These are phyloP conservation scores for Aspergillus homomorphus DNA, from an alignment of 495 filamentous ascomycete species.

Conservation along the genomic window DNA sequence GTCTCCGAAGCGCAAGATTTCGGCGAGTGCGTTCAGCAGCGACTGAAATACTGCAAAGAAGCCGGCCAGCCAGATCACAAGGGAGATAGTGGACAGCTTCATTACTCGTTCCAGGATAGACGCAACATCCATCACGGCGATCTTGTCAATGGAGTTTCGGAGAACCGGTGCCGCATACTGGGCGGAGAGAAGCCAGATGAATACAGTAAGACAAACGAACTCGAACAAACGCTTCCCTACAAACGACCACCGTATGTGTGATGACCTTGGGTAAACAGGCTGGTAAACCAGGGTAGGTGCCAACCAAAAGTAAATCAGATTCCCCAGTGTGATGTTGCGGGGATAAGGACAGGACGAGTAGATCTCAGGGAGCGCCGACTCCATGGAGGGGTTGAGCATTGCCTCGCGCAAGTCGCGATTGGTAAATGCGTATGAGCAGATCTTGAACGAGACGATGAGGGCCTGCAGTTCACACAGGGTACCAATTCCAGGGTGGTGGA, in stretches of 20 bases:
- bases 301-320: conserved; percentile 94
- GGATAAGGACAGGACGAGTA: conserved; percentile 88
- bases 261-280: conserved; percentile 84
- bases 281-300: conserved; percentile 96
- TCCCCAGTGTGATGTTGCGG: conserved; percentile 78
- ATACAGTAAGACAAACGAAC: conserved; percentile 66
- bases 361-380: conserved; percentile 66
- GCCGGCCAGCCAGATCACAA: conserved; percentile 93
- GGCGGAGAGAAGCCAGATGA: conserved; percentile 89
- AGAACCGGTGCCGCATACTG: conserved; percentile 92
- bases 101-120: conserved; percentile 85
- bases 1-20: conserved; percentile 86
- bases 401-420: conserved; percentile 93
- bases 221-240: conserved; percentile 79
- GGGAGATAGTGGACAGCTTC: conserved; percentile 89
- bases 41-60: conserved; percentile 97
- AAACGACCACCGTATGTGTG: conserved; percentile 77
- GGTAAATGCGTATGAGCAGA: conserved; percentile 91
- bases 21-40: conserved; percentile 83
- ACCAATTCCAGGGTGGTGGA: conserved; percentile 91
- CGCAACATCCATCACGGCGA: conserved; percentile 73
- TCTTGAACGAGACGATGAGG: conserved; percentile 94
- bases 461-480: conserved; percentile 88
- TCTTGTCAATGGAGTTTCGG: conserved; percentile 81
- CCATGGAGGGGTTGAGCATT: conserved; percentile 61